Evolutionary conservation across 108 stramenopile species (phyloP).

Genomic region (Epipyxis sp.): DNA sequence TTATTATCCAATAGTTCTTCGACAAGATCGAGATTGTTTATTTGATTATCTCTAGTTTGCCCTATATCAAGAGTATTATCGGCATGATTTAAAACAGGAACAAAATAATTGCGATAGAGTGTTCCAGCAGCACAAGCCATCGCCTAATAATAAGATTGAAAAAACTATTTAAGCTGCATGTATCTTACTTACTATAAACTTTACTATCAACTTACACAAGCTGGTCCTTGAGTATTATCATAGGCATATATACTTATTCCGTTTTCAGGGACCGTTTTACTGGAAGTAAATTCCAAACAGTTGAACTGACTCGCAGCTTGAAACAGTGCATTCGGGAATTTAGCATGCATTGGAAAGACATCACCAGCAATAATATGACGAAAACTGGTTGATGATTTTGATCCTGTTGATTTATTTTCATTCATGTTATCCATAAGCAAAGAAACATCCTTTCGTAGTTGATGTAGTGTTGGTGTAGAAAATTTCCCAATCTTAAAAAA

Average conservation of each 20-base stretch:
- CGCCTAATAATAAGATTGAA: too few species aligned
- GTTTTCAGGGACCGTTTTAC: background rate
- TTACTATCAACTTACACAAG: too few species aligned
- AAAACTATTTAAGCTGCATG: too few species aligned
- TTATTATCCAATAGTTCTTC: background rate
- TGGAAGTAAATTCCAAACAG: background rate
- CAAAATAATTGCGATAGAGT: background rate
- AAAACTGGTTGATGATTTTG: too few species aligned
- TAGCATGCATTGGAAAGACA: background rate
- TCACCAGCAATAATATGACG: background rate
- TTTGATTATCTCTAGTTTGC: background rate
- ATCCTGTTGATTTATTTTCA: too few species aligned
- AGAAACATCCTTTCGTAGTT: background rate
- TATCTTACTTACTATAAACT: too few species aligned
- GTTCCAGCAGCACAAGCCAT: background rate
- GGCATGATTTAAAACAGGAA: background rate
- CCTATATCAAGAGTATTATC: background rate
- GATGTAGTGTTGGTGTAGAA: background rate
- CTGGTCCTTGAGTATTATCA: background rate
- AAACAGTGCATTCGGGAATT: conserved; percentile 31
- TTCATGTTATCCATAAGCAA: too few species aligned
- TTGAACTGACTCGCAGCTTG: conserved; percentile 46
- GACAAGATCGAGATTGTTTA: background rate
- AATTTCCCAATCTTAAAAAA: background rate
- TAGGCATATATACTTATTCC: background rate